Evolutionary conservation across 2,329 filamentous ascomycete genomes (phyloP).

Genomic region (Fonsecaea multimorphosa): DNA sequence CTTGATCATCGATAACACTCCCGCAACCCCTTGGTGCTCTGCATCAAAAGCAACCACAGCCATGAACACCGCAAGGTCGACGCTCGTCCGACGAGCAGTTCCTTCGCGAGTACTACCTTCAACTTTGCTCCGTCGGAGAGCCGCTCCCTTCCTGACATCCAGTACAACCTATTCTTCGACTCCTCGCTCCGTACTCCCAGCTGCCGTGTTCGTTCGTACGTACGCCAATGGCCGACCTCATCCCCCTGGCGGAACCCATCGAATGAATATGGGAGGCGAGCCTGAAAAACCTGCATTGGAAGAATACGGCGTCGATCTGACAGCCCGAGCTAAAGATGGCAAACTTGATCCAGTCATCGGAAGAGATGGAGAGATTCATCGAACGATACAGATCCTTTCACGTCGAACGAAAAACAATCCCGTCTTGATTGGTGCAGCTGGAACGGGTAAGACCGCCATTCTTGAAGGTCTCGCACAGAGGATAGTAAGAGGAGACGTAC

Average conservation of each 20-base stretch:
- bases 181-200: constrained; percentile 20
- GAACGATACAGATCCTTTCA: constrained; percentile 92
- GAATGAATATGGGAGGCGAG: constrained; percentile 83
- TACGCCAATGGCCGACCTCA: constrained; percentile 68
- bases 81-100: constrained; percentile 36
- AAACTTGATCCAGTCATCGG: constrained; percentile 97
- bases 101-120: constrained; percentile 23
- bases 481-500: constrained; percentile 90
- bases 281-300: constrained; percentile 85
- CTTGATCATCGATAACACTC: constrained; percentile 34
- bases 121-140: constrained; percentile 19
- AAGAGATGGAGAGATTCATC: constrained; percentile 85
- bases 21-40: constrained; percentile 21
- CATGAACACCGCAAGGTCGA: constrained; percentile 35
- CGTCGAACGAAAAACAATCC: constrained; percentile 97
- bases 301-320: constrained; percentile 89
- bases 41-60: constrained; percentile 7
- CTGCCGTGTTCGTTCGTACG: constrained; percentile 40
- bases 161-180: constrained; percentile 6
- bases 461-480: constrained; percentile 94
- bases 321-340: constrained; percentile 79
- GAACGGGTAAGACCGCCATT: constrained; percentile 98
- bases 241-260: constrained; percentile 88
- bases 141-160: constrained; percentile 15
- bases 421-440: constrained; percentile 94